Conservation (phyloP, 2,329 filamentous ascomycete genomes). For the Colletotrichum caudatum region DNA sequence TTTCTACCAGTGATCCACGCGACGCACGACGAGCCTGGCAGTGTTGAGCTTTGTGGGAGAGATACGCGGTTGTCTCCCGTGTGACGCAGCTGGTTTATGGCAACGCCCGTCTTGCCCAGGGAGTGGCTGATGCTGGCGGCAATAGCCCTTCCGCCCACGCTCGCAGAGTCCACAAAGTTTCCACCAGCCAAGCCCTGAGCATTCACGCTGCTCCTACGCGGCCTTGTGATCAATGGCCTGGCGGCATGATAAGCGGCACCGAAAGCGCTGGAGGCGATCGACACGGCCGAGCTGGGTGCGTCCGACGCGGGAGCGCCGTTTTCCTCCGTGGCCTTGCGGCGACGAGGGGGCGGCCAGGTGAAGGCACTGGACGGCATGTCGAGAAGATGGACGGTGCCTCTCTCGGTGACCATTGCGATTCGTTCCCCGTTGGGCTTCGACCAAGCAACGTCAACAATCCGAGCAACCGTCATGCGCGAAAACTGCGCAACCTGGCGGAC, state of each 20-base stretch:
- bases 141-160: constrained; percentile 78
- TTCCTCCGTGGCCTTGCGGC: constrained; percentile 60
- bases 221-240: constrained; percentile 68
- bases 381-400: constrained; percentile 94
- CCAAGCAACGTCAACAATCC: constrained; percentile 92
- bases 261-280: constrained; percentile 77
- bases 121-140: constrained; percentile 81
- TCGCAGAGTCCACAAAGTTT: constrained; percentile 69
- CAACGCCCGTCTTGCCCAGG: constrained; percentile 77
- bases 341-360: constrained; percentile 83
- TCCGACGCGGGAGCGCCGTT: constrained; percentile 62
- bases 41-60: constrained; percentile 67
- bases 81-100: constrained; percentile 77
- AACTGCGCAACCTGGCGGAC: constrained; percentile 91
- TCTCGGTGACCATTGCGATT: constrained; percentile 89
- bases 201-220: constrained; percentile 64
- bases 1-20: constrained; percentile 74
- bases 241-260: constrained; percentile 78
- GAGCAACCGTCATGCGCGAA: constrained; percentile 89
- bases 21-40: constrained; percentile 70
- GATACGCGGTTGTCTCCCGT: constrained; percentile 81
- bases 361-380: constrained; percentile 87
- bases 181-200: constrained; percentile 53
- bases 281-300: constrained; percentile 67
- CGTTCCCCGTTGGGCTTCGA: constrained; percentile 83